Evolutionary conservation across 495 filamentous ascomycete species (phyloP), one percentile per base, ranked within the genome.

Genomic region (Parathielavia appendiculata): DNA sequence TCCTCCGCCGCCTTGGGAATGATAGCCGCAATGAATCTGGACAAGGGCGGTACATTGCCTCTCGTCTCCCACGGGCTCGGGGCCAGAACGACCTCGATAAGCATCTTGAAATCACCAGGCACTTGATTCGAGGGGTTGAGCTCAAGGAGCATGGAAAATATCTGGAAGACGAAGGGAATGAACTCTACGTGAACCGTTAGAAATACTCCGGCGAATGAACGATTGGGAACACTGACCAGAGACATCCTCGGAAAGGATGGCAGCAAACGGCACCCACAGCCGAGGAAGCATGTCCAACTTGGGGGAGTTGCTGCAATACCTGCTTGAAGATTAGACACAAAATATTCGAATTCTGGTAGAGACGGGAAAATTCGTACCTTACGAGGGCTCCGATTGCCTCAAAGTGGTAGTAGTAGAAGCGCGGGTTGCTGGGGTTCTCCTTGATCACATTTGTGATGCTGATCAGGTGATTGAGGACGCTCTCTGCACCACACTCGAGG

Each of bases 351-450:
- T 22, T 13, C 11, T 0, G n/a, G 8, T 11, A 7, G 45, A 36
- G 26, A 17, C 2, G 23, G 16, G 43, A 11, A 11, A 30, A 36
- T 59, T n/a, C 67, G 61, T 69, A 90, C 83, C 86, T 79, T 56
- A 97, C 90, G 47, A 99, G 81, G n/a, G 93, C 92, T n/a, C 93
- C 95, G 46, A 97, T 71, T 2, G 88, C 86, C 72, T 99, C 95
- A 57, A 99, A 99, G 69, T 95, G 90, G 72, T 91, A 99, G 74
- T 99, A 97, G 73, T 95, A 96, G 73, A 99, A 99, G 16, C 91
- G 82, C 2, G 95, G 95, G 72, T 99, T 99, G 73, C 90, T 95
- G 2, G 95, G 95, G 71, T 99, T 99, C 59, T 83, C 78, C 64
- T 88, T 84, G 69, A 95, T 97, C 61, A 93, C 83, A 59, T 85